Percentiles rank a stretch among this genome's conserved stretches.
phyloP scores from a whole-genome alignment of 768 basidiomycete genomes.

The Botryobasidium botryosum region DNA sequence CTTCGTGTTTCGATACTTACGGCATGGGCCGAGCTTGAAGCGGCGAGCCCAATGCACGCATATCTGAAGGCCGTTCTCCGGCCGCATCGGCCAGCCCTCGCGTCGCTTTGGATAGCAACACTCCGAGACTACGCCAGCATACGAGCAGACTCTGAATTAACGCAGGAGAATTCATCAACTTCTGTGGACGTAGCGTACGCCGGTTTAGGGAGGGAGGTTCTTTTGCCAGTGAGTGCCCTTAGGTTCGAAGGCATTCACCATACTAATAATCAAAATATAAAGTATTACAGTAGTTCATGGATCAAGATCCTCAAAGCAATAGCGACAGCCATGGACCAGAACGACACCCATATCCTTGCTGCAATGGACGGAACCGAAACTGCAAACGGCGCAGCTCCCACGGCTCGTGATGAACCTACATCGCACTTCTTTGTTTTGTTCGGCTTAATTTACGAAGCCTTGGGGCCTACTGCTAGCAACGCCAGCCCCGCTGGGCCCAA shows the following conservation, averaged over 20 bases:
- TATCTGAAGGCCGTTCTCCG: slow-evolving; percentile 72
- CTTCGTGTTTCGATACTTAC: slow-evolving; percentile 80
- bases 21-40: slow-evolving; percentile 87
- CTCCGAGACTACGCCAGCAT: slow-evolving; percentile 88
- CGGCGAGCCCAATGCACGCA: slow-evolving; percentile 50
- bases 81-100: slow-evolving; percentile 58
- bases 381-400: slow-evolving; percentile 14
- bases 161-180: slow-evolving; percentile 56
- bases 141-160: slow-evolving; percentile 72
- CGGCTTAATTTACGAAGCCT: slow-evolving; percentile 84
- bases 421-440: slow-evolving; percentile 80
- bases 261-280: slow-evolving; percentile 8
- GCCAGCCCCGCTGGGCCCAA: slow-evolving; percentile 27
- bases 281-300: slow-evolving; percentile 86
- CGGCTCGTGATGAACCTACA: slow-evolving; percentile 41
- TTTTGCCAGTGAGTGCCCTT: slow-evolving; percentile 56
- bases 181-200: slow-evolving; percentile 70
- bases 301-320: slow-evolving; percentile 70
- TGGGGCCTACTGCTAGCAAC: slow-evolving; percentile 49
- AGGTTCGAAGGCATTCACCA: no score
- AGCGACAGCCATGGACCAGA: slow-evolving; percentile 54
- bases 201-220: slow-evolving; percentile 76
- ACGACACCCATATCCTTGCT: slow-evolving; percentile 48
- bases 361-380: slow-evolving; percentile 68
- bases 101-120: slow-evolving; percentile 73